These are phyloP conservation scores for Diplodia sapinea DNA, from an alignment of 2,329 filamentous ascomycete genomes.

Conservation along the genomic window DNA sequence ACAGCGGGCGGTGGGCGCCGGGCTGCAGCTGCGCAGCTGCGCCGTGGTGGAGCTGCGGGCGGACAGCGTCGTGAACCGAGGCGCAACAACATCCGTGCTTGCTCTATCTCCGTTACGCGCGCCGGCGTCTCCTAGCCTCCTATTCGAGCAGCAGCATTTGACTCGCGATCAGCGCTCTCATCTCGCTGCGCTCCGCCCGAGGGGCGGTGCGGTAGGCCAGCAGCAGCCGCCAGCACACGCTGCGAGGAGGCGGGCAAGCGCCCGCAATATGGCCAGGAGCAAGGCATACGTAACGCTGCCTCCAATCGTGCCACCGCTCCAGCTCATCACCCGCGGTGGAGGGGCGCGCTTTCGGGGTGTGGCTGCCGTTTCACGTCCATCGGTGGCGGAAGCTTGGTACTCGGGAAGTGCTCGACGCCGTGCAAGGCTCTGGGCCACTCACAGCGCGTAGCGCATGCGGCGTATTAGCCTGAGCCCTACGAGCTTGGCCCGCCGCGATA, in stretches of 20 bases:
- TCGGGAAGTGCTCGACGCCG: conserved; percentile 6
- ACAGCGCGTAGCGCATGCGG: not conserved
- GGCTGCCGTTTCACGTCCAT: conserved; percentile 26
- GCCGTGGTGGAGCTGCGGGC: not conserved
- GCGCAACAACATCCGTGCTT: not conserved
- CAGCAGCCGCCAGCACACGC: not conserved
- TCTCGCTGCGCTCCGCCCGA: conserved; percentile 15
- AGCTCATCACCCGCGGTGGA: not conserved
- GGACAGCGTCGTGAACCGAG: conserved; percentile 19
- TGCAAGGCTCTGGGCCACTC: conserved; percentile 12
- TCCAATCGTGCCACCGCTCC: conserved; percentile 16
- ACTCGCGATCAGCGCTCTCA: conserved; percentile 27
- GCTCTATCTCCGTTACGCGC: conserved; percentile 6
- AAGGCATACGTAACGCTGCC: conserved; percentile 22
- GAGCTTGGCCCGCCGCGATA: not conserved
- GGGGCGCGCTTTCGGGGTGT: not conserved
- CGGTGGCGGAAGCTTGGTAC: conserved; percentile 21
- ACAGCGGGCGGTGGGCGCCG: not conserved
- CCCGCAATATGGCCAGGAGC: conserved; percentile 25
- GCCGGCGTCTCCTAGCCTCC: conserved; percentile 20
- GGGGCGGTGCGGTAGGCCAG: not conserved
- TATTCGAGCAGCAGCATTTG: conserved; percentile 20
- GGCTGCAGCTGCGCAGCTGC: not conserved
- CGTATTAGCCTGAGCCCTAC: not conserved
- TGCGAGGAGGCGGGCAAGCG: conserved; percentile 19